Evolutionary conservation across 1,284 basidiomycete genomes (phyloP).

Genomic region (Bjerkandera adusta): DNA sequence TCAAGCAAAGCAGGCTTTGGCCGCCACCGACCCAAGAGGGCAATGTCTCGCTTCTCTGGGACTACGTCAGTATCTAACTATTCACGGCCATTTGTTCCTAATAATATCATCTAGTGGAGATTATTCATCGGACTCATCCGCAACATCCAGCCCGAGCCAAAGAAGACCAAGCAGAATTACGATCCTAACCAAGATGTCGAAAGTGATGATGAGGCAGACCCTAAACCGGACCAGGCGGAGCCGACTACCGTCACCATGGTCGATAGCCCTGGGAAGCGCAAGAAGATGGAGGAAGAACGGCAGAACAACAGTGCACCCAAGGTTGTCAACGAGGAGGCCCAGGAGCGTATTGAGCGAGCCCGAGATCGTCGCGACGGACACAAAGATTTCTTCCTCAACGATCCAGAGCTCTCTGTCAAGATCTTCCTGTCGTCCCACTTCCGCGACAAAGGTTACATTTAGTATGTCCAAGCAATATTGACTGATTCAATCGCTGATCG

Average conservation of each 20-base stretch:
- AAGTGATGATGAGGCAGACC: conserved; percentile 17
- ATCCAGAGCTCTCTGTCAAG: conserved; percentile 50
- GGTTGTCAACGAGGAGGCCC: conserved; percentile 4
- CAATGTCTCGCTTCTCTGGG: conserved; percentile 48
- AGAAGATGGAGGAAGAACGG: conserved; percentile 16
- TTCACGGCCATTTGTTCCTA: not conserved
- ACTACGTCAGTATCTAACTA: conserved; percentile 44
- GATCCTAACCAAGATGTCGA: conserved; percentile 35
- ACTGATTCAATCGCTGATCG: not conserved
- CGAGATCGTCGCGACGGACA: conserved; percentile 36
- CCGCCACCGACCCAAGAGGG: conserved; percentile 37
- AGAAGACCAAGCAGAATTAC: conserved; percentile 21
- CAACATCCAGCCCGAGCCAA: conserved; percentile 29
- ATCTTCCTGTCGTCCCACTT: conserved; percentile 68
- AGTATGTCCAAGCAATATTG: conserved; percentile 36
- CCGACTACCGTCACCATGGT: conserved; percentile 10
- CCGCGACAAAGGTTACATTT: conserved; percentile 60
- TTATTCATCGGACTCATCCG: conserved; percentile 48
- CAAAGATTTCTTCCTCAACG: conserved; percentile 51
- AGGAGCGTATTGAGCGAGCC: conserved; percentile 23
- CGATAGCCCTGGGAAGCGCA: conserved; percentile 15
- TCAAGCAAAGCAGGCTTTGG: conserved; percentile 53
- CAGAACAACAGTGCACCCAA: conserved; percentile 13
- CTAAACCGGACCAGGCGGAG: not conserved
- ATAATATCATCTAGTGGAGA: conserved; percentile 38